phyloP scores from a whole-genome alignment of 306 rosid genomes.

The Benincasa hispida region DNA sequence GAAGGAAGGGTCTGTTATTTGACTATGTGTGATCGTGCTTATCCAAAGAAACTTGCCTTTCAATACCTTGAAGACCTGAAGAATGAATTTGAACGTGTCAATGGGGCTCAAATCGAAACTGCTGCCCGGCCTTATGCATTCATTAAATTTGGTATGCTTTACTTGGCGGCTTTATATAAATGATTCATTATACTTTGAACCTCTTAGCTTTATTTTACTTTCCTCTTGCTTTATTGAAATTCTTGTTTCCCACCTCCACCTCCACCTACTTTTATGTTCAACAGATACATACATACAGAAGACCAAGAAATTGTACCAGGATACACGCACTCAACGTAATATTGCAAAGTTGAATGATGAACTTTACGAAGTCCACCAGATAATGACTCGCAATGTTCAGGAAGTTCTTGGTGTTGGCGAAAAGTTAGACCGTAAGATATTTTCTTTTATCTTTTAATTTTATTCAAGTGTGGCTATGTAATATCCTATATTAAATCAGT shows the following conservation, averaged over 20 bases:
- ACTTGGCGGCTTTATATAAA: neutral
- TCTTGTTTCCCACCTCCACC: conserved; percentile 4
- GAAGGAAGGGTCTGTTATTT: conserved; percentile 97
- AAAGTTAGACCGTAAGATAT: conserved; percentile 91
- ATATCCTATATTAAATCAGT: neutral
- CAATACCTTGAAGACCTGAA: conserved; percentile 98
- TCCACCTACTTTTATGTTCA: conserved; percentile 13
- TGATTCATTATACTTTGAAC: neutral
- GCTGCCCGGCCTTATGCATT: conserved; percentile 99
- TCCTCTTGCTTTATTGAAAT: conserved; percentile 13
- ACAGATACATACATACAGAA: conserved; percentile 91
- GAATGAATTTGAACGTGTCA: conserved; percentile 90
- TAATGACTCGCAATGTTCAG: conserved; percentile 99
- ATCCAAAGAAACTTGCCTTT: conserved; percentile 98
- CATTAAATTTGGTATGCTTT: conserved; percentile 82
- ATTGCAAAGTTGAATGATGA: conserved; percentile 95
- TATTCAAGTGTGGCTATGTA: neutral
- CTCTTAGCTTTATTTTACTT: neutral
- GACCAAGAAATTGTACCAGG: conserved; percentile 97
- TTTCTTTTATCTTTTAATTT: neutral
- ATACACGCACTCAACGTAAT: conserved; percentile 91
- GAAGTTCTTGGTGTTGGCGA: conserved; percentile 99
- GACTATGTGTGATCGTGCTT: conserved; percentile 97
- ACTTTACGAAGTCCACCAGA: conserved; percentile 97
- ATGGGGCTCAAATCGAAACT: conserved; percentile 90